A percentile compares a stretch with the other conserved stretches of the same genome.
Evolutionary conservation across 345 rosid species (phyloP).

Genomic region (Balakata baccata): DNA sequence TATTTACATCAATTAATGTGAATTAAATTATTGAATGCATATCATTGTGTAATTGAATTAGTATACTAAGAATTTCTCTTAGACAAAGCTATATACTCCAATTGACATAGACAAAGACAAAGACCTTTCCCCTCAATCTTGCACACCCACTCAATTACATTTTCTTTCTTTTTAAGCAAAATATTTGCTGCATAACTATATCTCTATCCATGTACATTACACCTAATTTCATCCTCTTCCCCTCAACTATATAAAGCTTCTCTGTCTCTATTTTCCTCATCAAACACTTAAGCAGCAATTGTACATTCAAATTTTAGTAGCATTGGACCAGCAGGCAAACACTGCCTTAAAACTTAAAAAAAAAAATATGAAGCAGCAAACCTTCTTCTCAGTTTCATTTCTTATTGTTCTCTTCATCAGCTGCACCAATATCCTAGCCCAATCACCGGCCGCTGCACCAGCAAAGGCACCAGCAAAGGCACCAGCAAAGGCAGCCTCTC

Average conservation of each 20-base stretch:
- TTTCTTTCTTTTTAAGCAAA: conserved; percentile 10
- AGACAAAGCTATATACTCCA: too few species aligned
- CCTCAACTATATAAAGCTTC: conserved; percentile 15
- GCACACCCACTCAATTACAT: too few species aligned
- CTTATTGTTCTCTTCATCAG: conserved; percentile 25
- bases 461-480: conserved; percentile 12
- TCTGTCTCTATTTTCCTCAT: background rate
- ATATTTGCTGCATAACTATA: background rate
- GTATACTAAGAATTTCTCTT: too few species aligned
- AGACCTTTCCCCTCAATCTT: too few species aligned
- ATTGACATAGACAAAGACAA: too few species aligned
- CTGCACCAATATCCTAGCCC: conserved; percentile 15
- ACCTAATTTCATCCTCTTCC: conserved; percentile 21
- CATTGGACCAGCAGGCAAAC: background rate
- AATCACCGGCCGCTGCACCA: conserved; percentile 23
- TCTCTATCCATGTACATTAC: background rate
- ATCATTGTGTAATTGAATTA: too few species aligned
- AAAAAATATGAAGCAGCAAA: conserved; percentile 14
- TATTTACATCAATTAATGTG: too few species aligned
- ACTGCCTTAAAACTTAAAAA: background rate
- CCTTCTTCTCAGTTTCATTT: conserved; percentile 12
- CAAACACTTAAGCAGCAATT: conserved; percentile 10
- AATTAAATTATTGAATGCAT: too few species aligned
- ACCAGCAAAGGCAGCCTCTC: background rate
- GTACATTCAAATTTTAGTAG: background rate